These are phyloP conservation scores for Camillea tinctor DNA, from an alignment of 2,329 filamentous ascomycete genomes.

Conservation along the genomic window DNA sequence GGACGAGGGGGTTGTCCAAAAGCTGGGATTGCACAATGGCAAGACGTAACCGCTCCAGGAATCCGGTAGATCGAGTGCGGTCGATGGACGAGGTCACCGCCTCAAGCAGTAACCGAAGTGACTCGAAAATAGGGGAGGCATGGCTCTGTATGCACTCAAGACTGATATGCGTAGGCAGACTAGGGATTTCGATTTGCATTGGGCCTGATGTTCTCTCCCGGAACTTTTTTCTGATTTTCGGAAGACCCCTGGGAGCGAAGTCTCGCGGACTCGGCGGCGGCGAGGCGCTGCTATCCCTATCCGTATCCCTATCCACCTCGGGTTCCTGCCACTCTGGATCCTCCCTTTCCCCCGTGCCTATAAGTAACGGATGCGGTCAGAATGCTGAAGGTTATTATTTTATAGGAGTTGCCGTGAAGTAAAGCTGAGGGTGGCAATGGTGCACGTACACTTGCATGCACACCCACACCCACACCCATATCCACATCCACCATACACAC, in stretches of 20 bases:
- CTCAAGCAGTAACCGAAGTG: slow-evolving; percentile 26
- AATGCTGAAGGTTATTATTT: slow-evolving; percentile 1
- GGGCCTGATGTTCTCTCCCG: slow-evolving; percentile 27
- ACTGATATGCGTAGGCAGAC: slow-evolving; percentile 22
- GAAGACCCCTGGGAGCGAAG: slow-evolving; percentile 34
- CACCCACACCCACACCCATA: too few species aligned
- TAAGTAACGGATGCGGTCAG: slow-evolving; percentile 21
- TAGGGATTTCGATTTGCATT: slow-evolving; percentile 26
- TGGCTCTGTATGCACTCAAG: slow-evolving; percentile 27
- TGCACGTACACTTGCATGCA: background rate
- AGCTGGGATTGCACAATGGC: slow-evolving; percentile 35
- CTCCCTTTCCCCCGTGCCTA: slow-evolving; percentile 31
- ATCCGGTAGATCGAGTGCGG: slow-evolving; percentile 30
- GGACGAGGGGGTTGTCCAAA: slow-evolving; percentile 31
- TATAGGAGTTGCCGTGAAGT: background rate
- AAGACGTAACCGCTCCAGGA: slow-evolving; percentile 34
- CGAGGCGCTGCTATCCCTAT: slow-evolving; percentile 24
- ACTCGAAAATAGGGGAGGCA: slow-evolving; percentile 26
- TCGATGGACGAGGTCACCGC: slow-evolving; percentile 35
- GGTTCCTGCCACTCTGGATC: slow-evolving; percentile 29
- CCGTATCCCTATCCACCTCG: slow-evolving; percentile 15
- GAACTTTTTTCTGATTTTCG: slow-evolving; percentile 31
- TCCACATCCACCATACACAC: too few species aligned
- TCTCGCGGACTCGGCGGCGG: slow-evolving; percentile 31
- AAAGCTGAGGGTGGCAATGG: slow-evolving; percentile 2